A percentile compares a stretch with the other conserved stretches of the same genome.
Evolutionary conservation across 2,329 filamentous ascomycete genomes (phyloP).

Genomic region (Fusarium globosum): DNA sequence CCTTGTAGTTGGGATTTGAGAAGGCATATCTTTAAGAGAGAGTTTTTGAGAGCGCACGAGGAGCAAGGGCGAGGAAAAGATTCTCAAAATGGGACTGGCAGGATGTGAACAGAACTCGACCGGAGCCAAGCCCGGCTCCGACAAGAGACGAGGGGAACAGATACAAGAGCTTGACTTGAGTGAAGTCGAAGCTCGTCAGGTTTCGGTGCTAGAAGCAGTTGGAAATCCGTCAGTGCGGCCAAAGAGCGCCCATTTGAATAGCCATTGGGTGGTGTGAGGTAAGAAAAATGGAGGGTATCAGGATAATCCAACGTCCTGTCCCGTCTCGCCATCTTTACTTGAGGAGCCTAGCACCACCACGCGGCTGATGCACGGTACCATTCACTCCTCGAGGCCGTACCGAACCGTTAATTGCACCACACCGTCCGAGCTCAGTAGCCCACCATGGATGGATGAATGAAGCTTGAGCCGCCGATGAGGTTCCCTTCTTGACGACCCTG

Average conservation of each 20-base stretch:
- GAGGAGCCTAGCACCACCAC: conserved; percentile 36
- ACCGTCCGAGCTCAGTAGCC: conserved; percentile 28
- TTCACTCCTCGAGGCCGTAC: conserved; percentile 14
- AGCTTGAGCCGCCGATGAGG: conserved; percentile 10
- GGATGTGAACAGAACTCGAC: conserved; percentile 45
- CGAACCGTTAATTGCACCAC: conserved; percentile 25
- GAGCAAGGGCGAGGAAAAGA: conserved; percentile 45
- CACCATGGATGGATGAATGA: conserved; percentile 6
- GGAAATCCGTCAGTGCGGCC: conserved; percentile 35
- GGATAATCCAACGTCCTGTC: conserved; percentile 33
- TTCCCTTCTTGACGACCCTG: conserved; percentile 22
- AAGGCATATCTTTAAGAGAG: conserved; percentile 41
- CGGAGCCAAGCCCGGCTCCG: conserved; percentile 48
- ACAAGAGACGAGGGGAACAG: conserved; percentile 44
- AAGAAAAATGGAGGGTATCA: conserved; percentile 42
- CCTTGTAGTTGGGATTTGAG: conserved; percentile 33
- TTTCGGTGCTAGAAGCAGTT: conserved; percentile 36
- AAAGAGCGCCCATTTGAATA: conserved; percentile 17
- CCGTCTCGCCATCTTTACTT: conserved; percentile 25
- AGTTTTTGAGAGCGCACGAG: conserved; percentile 40
- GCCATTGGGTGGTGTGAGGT: conserved; percentile 33
- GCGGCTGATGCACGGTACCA: conserved; percentile 29
- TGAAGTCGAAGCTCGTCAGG: conserved; percentile 34
- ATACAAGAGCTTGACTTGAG: conserved; percentile 37
- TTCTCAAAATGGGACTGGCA: conserved; percentile 46